Base-by-base conservation (phyloP, 257 asterid species). In the Scutellaria baicalensis region DNA sequence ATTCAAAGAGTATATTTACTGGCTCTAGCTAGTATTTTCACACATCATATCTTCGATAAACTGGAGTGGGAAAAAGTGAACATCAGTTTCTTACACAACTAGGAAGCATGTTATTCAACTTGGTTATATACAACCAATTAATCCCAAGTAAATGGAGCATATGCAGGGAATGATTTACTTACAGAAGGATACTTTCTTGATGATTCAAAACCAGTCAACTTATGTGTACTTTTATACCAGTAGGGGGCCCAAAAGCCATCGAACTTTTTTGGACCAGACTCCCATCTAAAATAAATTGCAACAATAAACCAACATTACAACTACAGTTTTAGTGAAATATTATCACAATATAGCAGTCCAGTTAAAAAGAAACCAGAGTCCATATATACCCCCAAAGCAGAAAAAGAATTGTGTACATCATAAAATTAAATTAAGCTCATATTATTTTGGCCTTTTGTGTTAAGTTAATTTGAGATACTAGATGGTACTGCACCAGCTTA, bases 201-300 rank as follows among this genome's bases (percentile, higher is more conserved):
- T 31, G 76, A 69, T 61, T 74, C 68, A 70, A 91, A 91, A 65
- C 92, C 84, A 54, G 86, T 83, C 17, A 91, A 85, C 47, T 86
- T 81, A 66, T 86, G 97, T 48, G 87, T 82, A 66, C 70, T 72
- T 69, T 56, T 60, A 78, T 91, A 88, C 94, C 92, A 91, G 83
- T 89, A 82, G 12, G 97, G 83, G 21, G 96, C 92, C 97, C 97
- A 88, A 55, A 86, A 27, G 49, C 97, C 96, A 82, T 91, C 97
- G 75, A 78, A 76, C 65, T 92, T 58, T 78, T 75, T 91, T 67
- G 96, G 89, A 64, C 97, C 96, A 68, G 88, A 78, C 81, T 88
- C 92, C 97, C 95, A 88, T 78, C 96, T 91, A 86, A 68, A 75
- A 71, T 64, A 44, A 66, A 68, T 59, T 69, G 54, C 64, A 63